Evolutionary conservation across 2,329 filamentous ascomycete species (phyloP), one percentile per base, ranked within the genome.

Genomic region (Sporothrix protearum): DNA sequence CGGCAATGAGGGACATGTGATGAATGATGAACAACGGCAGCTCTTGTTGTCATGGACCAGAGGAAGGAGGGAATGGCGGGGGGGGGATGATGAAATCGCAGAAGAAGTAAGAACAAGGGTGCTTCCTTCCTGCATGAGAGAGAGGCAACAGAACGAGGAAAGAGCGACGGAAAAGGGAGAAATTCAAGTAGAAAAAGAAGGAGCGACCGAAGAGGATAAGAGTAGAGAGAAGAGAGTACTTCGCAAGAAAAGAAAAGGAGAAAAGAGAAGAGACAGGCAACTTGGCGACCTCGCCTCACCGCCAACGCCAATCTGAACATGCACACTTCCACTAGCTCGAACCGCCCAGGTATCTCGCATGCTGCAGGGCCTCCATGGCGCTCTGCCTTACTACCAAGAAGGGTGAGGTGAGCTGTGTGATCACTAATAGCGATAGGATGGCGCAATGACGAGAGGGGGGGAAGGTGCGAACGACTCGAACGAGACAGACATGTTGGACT

Each of bases 1-100:
- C 33, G 36, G 59, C n/a, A 42, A n/a, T 16, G 59, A 63, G 36
- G 42, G 33, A 19, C 49, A 68, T 68, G 66, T 68, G 66, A 68
- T 30, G 66, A 4, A 22, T 30, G 14, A n/a, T 22, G n/a, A n/a
- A n/a, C n/a, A n/a, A n/a, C n/a, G n/a, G n/a, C n/a, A n/a, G n/a
- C n/a, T n/a, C n/a, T n/a, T n/a, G n/a, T n/a, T n/a, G n/a, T n/a
- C n/a, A n/a, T n/a, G 33, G 4, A 36, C 4, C 3, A 53, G 45
- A 68, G 45, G 64, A 68, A 53, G 64, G 39, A 66, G 39, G 61
- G 61, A 16, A 8, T 1, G 16, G 28, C 8, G 16, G 10, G 57
- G 30, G 3, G 30, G 16, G 3, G 1, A 45, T 8, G 39, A 45
- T 45, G 1, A 14, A 33, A 25, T 28, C 61, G 22, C 16, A 67